phyloP scores from a whole-genome alignment of 805 yeast species.

The Candida boleticola region DNA sequence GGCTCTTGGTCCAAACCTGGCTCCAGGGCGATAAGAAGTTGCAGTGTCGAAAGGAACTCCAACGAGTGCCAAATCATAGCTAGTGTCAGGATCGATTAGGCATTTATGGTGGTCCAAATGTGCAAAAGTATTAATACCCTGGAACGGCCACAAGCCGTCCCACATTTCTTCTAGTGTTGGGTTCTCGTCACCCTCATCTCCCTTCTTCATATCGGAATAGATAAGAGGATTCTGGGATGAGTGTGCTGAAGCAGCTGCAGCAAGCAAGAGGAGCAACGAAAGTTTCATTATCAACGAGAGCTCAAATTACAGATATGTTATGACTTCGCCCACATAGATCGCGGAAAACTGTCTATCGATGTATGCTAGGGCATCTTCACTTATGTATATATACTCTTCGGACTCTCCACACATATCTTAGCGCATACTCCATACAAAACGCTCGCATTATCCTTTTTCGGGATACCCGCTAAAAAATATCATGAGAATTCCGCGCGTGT shows the following conservation, averaged over 20 bases:
- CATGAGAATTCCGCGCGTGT: too few relatives aligned
- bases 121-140: conserved; percentile 70
- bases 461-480: too few relatives aligned
- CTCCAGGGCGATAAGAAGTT: conserved; percentile 74
- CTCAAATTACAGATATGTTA: too few relatives aligned
- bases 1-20: conserved; percentile 79
- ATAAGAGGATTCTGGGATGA: background rate
- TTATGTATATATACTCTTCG: too few relatives aligned
- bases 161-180: conserved; percentile 56
- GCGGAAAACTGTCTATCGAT: too few relatives aligned
- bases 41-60: conserved; percentile 89
- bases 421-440: too few relatives aligned
- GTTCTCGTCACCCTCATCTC: conserved; percentile 6
- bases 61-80: conserved; percentile 67
- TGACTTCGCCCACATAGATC: too few relatives aligned
- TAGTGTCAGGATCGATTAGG: conserved; percentile 42
- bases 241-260: background rate
- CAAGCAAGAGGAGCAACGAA: background rate
- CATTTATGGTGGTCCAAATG: conserved; percentile 65
- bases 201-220: background rate
- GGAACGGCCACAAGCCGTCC: conserved; percentile 75
- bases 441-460: too few relatives aligned
- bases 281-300: too few relatives aligned
- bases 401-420: too few relatives aligned
- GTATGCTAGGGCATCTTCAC: too few relatives aligned